Evolutionary conservation across 345 rosid genomes (phyloP), one percentile per base, ranked within the genome.

Genomic region (Salix purpurea): DNA sequence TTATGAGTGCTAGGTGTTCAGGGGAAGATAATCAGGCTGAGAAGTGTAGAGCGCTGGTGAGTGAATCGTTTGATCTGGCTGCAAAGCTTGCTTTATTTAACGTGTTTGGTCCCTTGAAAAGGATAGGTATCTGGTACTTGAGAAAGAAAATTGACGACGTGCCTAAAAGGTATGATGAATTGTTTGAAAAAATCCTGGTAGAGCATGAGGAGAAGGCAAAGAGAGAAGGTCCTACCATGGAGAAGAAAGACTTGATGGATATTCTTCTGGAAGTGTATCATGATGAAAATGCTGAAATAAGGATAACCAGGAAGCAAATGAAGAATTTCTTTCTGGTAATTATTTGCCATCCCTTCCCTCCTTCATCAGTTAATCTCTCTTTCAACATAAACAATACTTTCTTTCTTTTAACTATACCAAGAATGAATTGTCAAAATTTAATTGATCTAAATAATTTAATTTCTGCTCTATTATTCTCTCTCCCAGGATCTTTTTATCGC

Each of bases 181-280:
- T 73, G 81, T 69, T 78, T 13, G 81, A 78, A 19, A 60, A 26
- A 19, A n/a, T 73, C 11, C 28, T 78, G 60, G 40, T 58, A 23
- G 77, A 78, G 52, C 81, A 73, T 32, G 77, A 78, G 40, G 77
- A 42, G 7, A 78, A 67, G 13, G 66, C 56, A 1, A 67, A 26
- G 23, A 66, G 18, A 37, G 76, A 37, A 10, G 44, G 28, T 10
- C 7, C 4, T 12, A 10, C 11, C 14, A n/a, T 21, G n/a, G 85
- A 85, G 65, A 74, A 83, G 10, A 81, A 65, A 56, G 89, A 88
- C 79, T 79, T 86, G 80, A 76, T 88, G 84, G 89, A 88, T 86
- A 58, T 79, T 77, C 82, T 88, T n/a, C 65, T 86, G 79, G 71
- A 79, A 68, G 86, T 80, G 42, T 76, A 46, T 81, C 71, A 79